Evolutionary conservation across 805 yeast genomes (phyloP), one percentile per base, ranked within the genome.

Genomic region (Zygotorulaspora chibaensis): DNA sequence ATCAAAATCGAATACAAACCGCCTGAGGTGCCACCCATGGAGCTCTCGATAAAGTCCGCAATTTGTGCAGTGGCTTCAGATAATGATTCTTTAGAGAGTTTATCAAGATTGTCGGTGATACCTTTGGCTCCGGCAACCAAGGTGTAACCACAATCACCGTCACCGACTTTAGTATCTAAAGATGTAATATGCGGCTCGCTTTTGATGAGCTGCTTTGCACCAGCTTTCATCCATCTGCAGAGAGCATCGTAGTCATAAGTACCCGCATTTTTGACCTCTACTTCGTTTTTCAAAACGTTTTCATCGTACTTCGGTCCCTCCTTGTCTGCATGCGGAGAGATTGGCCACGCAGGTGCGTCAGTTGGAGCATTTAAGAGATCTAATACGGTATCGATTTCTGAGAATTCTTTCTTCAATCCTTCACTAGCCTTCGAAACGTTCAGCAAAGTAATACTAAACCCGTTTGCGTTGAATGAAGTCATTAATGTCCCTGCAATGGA

Each of bases 21-120:
- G 43, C 98, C 98, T 1, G 95, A 86, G 0, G 98, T 91, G 41
- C 98, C 98, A 43, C 97, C 98, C 97, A 91, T 91, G n/a, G 80
- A 80, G 45, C 80, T 80, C 62, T 90, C 97, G 29, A 90, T 88
- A 16, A 84, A 65, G 45, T 88, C 95, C 2, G 96, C 86, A 40
- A 90, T 75, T 53, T 78, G 78, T n/a, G 81, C 72, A 37, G 87
- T 63, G 0, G 85, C 78, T 42, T 80, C 73, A n/a, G 77, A 73
- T 16, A 76, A 61, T 7, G 73, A 69, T 2, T 62, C 51, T 23
- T 66, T 63, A 26, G 74, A 68, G 25, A 76, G 56, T 8, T 65
- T 55, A 8, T 72, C 68, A 38, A 87, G 67, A 16, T 80, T 78
- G 9, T 73, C 68, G 36, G 80, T 65, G 35, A 90, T 76, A 1